Evolutionary conservation across 169 alveolate genomes (phyloP).

Genomic region (Perkinsus olseni): DNA sequence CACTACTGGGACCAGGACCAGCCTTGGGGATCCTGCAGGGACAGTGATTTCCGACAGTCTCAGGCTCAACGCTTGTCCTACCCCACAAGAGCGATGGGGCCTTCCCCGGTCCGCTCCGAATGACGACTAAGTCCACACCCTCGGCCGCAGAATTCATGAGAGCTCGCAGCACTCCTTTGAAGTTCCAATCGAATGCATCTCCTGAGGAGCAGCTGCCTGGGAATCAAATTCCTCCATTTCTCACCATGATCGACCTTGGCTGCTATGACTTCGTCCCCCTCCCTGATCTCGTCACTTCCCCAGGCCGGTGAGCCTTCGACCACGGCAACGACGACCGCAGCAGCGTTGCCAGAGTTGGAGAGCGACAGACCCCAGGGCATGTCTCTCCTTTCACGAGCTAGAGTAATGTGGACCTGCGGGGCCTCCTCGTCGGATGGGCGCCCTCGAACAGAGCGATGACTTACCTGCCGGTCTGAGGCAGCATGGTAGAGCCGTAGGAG

Average conservation of each 20-base stretch:
- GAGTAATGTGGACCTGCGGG: neutral
- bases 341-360: neutral
- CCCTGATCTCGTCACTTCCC: neutral
- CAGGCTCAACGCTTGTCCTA: too few relatives aligned
- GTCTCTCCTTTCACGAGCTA: neutral
- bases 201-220: neutral
- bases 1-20: neutral
- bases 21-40: neutral
- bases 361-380: neutral
- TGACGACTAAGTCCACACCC: neutral
- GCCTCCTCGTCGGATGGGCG: too few relatives aligned
- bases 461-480: too few relatives aligned
- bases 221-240: neutral
- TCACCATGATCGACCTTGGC: neutral
- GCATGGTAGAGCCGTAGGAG: too few relatives aligned
- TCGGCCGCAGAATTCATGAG: neutral
- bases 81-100: neutral
- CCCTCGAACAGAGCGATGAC: too few relatives aligned
- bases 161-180: neutral
- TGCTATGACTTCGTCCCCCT: neutral
- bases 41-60: too few relatives aligned
- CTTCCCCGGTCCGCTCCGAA: neutral
- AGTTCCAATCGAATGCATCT: neutral
- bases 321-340: neutral
- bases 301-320: neutral